Evolutionary conservation across 768 basidiomycete genomes (phyloP), one percentile per base, ranked within the genome.

Genomic region (Lactarius vividus): DNA sequence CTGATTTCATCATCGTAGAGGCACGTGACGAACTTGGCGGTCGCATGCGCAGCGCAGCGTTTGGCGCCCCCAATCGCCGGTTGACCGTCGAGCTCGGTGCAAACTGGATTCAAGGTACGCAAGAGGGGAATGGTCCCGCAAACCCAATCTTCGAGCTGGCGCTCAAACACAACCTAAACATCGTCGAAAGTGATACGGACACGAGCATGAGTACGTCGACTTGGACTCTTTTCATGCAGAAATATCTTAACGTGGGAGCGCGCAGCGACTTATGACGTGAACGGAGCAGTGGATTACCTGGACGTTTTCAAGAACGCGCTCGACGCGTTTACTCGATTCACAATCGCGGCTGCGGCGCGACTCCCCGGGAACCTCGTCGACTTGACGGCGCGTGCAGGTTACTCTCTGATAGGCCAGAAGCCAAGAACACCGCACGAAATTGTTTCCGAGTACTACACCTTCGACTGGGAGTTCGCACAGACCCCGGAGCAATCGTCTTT

Each of bases 141-240:
- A 88, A 88, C 70, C 87, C 87, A 0, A 85, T 88, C n/a, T 80
- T 81, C 69, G 72, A 73, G 8, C 75, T 88, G 53, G 84, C 81
- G 3, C 74, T 79, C 65, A 84, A 85, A 65, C 80, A 85, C 63
- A 77, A 78, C 28, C 61, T 86, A 15, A 75, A 75, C 55, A 82
- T 81, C 1, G 76, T 73, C 49, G 76, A 74, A 57, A 86, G 77
- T 66, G 81, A 72, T 58, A 70, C 59, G 60, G 63, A 49, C 44
- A 70, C 65, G 0, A 75, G 71, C 61, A 70, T 73, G 29, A 63
- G 75, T 75, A 61, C 70, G 75, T 67, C 0, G 74, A 20, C 20
- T 72, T 46, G n/a, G n/a, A n/a, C n/a, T n/a, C n/a, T n/a, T n/a
- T n/a, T 44, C 42, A 56, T 13, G 15, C 6, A 11, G 10, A 26